These are phyloP conservation scores for Fennellomyces sp. DNA, from an alignment of 371 early-diverging fungal genomes.

Conservation along the genomic window DNA sequence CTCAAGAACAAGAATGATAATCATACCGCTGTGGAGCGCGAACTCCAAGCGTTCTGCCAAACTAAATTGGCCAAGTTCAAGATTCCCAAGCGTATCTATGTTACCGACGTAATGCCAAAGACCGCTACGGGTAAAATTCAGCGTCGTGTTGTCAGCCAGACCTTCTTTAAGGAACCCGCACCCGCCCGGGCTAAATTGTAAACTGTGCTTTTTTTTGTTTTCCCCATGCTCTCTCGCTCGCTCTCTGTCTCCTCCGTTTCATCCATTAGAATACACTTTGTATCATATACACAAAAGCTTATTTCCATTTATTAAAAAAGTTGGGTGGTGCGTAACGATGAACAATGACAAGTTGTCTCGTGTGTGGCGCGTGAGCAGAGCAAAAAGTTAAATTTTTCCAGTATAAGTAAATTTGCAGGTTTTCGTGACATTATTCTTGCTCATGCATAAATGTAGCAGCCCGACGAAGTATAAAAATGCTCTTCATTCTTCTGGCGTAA, in stretches of 20 bases:
- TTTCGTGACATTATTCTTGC: too few species aligned
- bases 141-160: constrained; percentile 55
- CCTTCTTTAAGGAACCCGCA: constrained; percentile 42
- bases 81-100: constrained; percentile 74
- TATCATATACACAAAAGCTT: too few species aligned
- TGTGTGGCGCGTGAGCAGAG: too few species aligned
- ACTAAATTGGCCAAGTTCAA: constrained; percentile 77
- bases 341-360: too few species aligned
- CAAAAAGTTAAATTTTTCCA: too few species aligned
- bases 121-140: constrained; percentile 81
- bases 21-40: constrained; percentile 30
- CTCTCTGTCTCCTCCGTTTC: not conserved
- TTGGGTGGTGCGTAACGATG: too few species aligned
- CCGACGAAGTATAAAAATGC: too few species aligned
- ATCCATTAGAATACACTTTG: too few species aligned
- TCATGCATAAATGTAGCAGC: too few species aligned
- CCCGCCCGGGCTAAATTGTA: constrained; percentile 50
- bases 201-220: not conserved
- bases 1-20: constrained; percentile 27
- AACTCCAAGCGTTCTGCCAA: constrained; percentile 50
- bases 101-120: constrained; percentile 73
- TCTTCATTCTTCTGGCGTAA: too few species aligned
- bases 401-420: too few species aligned
- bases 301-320: too few species aligned
- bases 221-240: not conserved